Evolutionary conservation across 2,329 filamentous ascomycete genomes (phyloP).

Genomic region (Venturia nashicola): DNA sequence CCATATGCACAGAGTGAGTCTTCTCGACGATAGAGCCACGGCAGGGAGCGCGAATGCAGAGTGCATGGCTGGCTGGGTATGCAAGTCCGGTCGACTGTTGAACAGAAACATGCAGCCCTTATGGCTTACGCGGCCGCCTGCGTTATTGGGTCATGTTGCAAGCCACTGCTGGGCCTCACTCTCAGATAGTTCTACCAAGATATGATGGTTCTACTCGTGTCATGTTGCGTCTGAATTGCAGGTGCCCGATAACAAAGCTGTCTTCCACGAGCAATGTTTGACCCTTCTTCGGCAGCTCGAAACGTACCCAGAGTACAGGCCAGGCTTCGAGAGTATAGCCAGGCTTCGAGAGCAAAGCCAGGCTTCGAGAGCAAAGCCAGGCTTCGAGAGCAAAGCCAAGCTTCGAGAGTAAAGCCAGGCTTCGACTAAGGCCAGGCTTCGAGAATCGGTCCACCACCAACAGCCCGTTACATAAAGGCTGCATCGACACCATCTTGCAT

Average conservation of each 20-base stretch:
- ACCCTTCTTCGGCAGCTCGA: neutral
- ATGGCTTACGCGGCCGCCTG: neutral
- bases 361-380: no score
- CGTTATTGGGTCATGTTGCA: neutral
- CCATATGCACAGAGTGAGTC: no score
- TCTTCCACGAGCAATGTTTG: neutral
- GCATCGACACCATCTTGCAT: neutral
- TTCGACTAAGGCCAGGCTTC: no score
- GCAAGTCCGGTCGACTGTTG: neutral
- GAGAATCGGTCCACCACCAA: neutral
- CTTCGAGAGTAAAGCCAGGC: no score
- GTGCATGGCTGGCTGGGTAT: neutral
- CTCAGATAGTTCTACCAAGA: no score
- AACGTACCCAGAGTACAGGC: neutral
- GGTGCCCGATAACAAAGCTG: neutral
- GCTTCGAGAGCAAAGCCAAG: no score
- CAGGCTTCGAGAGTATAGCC: neutral
- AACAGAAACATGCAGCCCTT: constrained; percentile 3
- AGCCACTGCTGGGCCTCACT: neutral
- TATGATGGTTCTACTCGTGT: no score
- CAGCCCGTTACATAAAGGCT: neutral
- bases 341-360: no score
- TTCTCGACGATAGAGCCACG: no score
- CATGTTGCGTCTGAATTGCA: neutral
- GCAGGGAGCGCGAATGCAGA: neutral